Percentiles rank a stretch among this genome's conserved stretches.
These are phyloP conservation scores for Cardiospermum halicacabum DNA, from an alignment of 345 rosid genomes.

Conservation along the genomic window DNA sequence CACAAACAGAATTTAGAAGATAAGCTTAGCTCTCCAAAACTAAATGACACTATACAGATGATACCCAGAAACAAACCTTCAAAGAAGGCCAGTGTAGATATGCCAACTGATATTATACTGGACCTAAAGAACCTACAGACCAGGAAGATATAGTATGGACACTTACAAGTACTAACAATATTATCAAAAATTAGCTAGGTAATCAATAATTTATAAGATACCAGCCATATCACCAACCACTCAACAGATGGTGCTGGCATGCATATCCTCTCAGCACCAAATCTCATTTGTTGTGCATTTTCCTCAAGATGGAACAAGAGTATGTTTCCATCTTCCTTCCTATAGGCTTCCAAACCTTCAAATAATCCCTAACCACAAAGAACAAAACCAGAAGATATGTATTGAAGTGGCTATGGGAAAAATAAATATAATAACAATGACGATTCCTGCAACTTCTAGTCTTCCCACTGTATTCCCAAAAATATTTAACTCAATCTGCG, in stretches of 20 bases:
- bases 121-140: slow-evolving; percentile 1
- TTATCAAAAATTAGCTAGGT: slow-evolving; percentile 37
- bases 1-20: not conserved
- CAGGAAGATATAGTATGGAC: not conserved
- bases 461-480: not conserved
- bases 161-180: slow-evolving; percentile 15
- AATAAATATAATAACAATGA: not conserved
- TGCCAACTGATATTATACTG: slow-evolving; percentile 3
- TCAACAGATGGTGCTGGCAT: slow-evolving; percentile 87
- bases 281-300: slow-evolving; percentile 75
- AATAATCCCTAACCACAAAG: slow-evolving; percentile 60
- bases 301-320: slow-evolving; percentile 91
- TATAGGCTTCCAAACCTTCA: slow-evolving; percentile 92
- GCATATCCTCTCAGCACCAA: slow-evolving; percentile 92
- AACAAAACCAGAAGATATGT: not conserved
- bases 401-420: not conserved
- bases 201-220: not conserved
- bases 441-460: not conserved
- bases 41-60: not conserved
- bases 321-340: slow-evolving; percentile 60
- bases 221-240: slow-evolving; percentile 15
- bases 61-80: not conserved
- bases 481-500: not conserved
- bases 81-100: not conserved
- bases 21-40: not conserved